A percentile compares a stretch with the other conserved stretches of the same genome.
Evolutionary conservation across 2,329 filamentous ascomycete genomes (phyloP).

Genomic region (Chrysosphaeria jannelii): DNA sequence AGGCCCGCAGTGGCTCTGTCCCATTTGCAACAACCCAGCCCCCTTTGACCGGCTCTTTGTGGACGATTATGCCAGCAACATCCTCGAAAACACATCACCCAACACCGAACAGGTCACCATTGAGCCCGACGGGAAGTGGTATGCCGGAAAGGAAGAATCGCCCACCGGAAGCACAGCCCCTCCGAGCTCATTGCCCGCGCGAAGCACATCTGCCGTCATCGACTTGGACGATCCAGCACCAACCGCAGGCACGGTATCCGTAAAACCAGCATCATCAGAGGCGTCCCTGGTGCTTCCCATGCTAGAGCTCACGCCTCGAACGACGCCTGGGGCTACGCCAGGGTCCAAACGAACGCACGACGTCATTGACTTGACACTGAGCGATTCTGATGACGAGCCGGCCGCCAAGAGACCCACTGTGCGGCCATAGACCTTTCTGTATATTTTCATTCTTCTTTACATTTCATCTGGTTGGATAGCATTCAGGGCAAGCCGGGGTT

Average conservation of each 20-base stretch:
- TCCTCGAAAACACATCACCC: conserved; percentile 40
- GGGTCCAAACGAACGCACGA: conserved; percentile 18
- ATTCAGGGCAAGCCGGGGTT: no score
- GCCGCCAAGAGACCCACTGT: conserved; percentile 7
- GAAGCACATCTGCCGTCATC: neutral
- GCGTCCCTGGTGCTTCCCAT: no score
- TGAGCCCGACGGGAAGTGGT: conserved; percentile 63
- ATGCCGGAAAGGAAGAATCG: conserved; percentile 7
- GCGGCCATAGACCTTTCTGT: neutral
- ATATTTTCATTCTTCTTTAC: neutral
- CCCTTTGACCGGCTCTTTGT: conserved; percentile 60
- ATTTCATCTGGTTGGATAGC: no score
- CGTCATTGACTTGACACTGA: conserved; percentile 28
- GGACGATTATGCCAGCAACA: conserved; percentile 78
- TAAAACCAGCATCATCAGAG: no score
- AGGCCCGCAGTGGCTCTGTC: conserved; percentile 88
- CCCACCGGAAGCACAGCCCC: conserved; percentile 1
- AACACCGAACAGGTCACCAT: conserved; percentile 65
- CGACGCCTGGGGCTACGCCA: no score
- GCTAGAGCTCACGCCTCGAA: no score
- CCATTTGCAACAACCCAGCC: conserved; percentile 63
- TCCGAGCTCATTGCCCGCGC: neutral
- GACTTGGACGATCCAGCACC: conserved; percentile 2
- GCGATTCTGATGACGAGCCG: conserved; percentile 14
- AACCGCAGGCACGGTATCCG: neutral